Conservation (phyloP, 2,329 filamentous ascomycete species). For the Verticillium dahliae region DNA sequence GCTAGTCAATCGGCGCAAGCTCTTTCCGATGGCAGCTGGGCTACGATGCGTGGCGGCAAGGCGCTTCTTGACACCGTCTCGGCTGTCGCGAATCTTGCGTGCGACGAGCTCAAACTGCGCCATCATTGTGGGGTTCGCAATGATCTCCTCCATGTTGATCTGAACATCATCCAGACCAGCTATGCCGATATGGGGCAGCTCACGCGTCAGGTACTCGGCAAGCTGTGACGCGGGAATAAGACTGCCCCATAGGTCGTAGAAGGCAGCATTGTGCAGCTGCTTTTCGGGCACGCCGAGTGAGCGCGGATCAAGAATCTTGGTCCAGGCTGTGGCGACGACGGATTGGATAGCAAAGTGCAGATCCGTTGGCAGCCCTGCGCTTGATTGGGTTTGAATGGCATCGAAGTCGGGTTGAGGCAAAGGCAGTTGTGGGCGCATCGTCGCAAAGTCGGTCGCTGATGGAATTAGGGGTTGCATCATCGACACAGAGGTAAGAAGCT, state of each 20-base stretch:
- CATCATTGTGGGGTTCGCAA: slow-evolving; percentile 43
- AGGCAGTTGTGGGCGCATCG: slow-evolving; percentile 32
- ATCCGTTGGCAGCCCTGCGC: slow-evolving; percentile 26
- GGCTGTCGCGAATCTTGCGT: slow-evolving; percentile 10
- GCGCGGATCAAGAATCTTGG: slow-evolving; percentile 32
- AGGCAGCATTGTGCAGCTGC: slow-evolving; percentile 36
- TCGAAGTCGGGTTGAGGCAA: slow-evolving; percentile 22
- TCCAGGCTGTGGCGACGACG: slow-evolving; percentile 37
- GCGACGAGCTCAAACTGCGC: slow-evolving; percentile 39
- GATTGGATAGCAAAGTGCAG: slow-evolving; percentile 33
- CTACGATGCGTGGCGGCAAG: slow-evolving; percentile 12
- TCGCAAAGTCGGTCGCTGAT: slow-evolving; percentile 32
- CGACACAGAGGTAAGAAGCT: slow-evolving; percentile 37
- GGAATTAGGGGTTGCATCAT: slow-evolving; percentile 39
- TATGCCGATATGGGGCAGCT: slow-evolving; percentile 28
- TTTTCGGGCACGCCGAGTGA: slow-evolving; percentile 30
- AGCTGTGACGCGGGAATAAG: slow-evolving; percentile 42
- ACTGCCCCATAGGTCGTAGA: slow-evolving; percentile 44
- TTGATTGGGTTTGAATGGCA: slow-evolving; percentile 13
- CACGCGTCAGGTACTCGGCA: slow-evolving; percentile 35
- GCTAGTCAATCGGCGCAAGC: slow-evolving; percentile 5
- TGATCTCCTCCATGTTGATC: slow-evolving; percentile 40
- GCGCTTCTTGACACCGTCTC: slow-evolving; percentile 9
- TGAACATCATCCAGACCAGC: slow-evolving; percentile 28
- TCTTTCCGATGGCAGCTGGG: slow-evolving; percentile 7